A percentile compares a stretch with the other conserved stretches of the same genome.
Evolutionary conservation across 1,284 basidiomycete species (phyloP).

Genomic region (Boletus hoseneyae): DNA sequence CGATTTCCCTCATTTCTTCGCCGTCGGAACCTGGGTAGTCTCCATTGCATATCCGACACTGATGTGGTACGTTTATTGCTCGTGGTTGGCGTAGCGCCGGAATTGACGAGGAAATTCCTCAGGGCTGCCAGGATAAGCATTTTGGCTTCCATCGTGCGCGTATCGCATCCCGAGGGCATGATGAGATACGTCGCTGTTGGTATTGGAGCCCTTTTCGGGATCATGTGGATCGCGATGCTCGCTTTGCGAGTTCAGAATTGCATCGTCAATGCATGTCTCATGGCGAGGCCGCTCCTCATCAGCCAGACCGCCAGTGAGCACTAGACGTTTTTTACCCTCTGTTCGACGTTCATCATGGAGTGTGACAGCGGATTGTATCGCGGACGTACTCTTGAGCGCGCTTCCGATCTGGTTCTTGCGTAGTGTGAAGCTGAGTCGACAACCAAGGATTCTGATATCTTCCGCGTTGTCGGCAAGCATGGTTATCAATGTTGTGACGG

Average conservation of each 20-base stretch:
- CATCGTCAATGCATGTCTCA: conserved; percentile 11
- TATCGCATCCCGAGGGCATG: conserved; percentile 18
- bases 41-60: conserved; percentile 21
- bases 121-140: conserved; percentile 29
- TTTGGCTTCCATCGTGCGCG: conserved; percentile 25
- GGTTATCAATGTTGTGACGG: conserved; percentile 21
- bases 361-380: conserved; percentile 18
- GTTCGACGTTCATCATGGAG: conserved; percentile 4
- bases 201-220: conserved; percentile 16
- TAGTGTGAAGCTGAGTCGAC: conserved; percentile 11
- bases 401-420: conserved; percentile 20
- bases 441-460: conserved; percentile 16
- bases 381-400: conserved; percentile 18
- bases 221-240: conserved; percentile 12
- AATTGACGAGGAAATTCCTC: not conserved
- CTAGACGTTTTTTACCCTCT: no score
- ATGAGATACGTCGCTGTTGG: conserved; percentile 8
- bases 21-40: conserved; percentile 12
- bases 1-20: conserved; percentile 11
- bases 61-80: conserved; percentile 25
- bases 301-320: conserved; percentile 22
- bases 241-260: conserved; percentile 16
- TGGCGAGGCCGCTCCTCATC: conserved; percentile 10
- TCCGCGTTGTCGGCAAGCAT: conserved; percentile 26
- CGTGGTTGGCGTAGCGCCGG: not conserved